phyloP scores from a whole-genome alignment of 2,329 filamentous ascomycete genomes.

The Diaporthe ampelina region DNA sequence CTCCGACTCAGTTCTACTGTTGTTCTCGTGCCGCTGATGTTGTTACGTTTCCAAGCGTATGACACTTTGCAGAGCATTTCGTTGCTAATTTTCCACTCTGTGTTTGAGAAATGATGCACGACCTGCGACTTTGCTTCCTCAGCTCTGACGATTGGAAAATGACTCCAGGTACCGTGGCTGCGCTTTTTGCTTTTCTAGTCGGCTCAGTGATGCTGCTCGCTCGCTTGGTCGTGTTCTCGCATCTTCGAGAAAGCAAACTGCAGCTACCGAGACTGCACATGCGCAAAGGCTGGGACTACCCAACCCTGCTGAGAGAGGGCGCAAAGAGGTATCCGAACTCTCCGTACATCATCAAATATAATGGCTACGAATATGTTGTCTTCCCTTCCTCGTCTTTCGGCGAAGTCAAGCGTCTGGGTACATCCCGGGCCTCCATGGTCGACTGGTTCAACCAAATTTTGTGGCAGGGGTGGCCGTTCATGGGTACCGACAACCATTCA shows the following conservation, averaged over 20 bases:
- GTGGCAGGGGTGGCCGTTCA: constrained; percentile 40
- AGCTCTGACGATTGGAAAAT: too few relatives aligned
- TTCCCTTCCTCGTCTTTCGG: constrained; percentile 41
- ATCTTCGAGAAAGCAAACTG: background rate
- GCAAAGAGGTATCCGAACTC: constrained; percentile 36
- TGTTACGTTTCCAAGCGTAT: too few relatives aligned
- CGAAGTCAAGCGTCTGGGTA: constrained; percentile 40
- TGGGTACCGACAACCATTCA: constrained; percentile 40
- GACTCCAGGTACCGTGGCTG: too few relatives aligned
- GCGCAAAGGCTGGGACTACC: constrained; percentile 39
- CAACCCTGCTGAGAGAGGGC: constrained; percentile 36
- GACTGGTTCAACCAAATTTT: constrained; percentile 37
- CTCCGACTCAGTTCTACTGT: too few relatives aligned
- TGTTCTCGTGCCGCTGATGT: too few relatives aligned
- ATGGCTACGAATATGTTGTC: constrained; percentile 41
- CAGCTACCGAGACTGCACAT: constrained; percentile 30
- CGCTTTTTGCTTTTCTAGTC: too few relatives aligned
- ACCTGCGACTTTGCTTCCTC: too few relatives aligned
- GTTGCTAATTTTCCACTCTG: too few relatives aligned
- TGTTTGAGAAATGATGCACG: too few relatives aligned
- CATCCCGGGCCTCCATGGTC: constrained; percentile 36
- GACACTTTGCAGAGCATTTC: too few relatives aligned
- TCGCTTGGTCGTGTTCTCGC: background rate
- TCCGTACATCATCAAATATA: constrained; percentile 41
- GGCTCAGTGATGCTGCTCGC: background rate